These are phyloP conservation scores for Ophiostoma ulmi DNA, from an alignment of 2,329 filamentous ascomycete genomes.

Conservation along the genomic window DNA sequence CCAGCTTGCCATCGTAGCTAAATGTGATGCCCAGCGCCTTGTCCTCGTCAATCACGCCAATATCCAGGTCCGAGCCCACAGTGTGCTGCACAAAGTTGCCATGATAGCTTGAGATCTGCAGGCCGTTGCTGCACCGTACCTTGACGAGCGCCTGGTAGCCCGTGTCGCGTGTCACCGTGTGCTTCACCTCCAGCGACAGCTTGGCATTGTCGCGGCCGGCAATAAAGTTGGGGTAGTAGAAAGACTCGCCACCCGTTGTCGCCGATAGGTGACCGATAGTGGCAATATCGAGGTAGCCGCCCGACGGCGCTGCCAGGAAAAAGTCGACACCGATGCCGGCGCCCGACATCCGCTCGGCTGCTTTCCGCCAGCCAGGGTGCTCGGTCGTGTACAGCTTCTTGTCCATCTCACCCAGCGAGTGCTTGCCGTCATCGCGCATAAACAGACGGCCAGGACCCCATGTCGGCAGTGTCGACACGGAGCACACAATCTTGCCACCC, in stretches of 20 bases:
- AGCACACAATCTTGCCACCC: constrained; percentile 88
- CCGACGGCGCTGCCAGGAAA: constrained; percentile 86
- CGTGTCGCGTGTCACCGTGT: constrained; percentile 81
- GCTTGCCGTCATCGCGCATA: constrained; percentile 81
- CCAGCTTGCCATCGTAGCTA: constrained; percentile 94
- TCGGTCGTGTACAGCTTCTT: constrained; percentile 90
- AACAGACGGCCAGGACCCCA: constrained; percentile 84
- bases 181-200: constrained; percentile 76
- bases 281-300: constrained; percentile 86
- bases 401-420: constrained; percentile 73
- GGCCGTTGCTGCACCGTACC: constrained; percentile 91
- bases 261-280: constrained; percentile 87
- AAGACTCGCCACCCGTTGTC: constrained; percentile 88
- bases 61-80: constrained; percentile 89
- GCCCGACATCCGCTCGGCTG: constrained; percentile 81
- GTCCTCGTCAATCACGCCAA: constrained; percentile 87
- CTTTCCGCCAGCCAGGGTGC: constrained; percentile 79
- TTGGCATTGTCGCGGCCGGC: constrained; percentile 78
- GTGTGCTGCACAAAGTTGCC: constrained; percentile 96
- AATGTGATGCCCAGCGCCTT: constrained; percentile 91
- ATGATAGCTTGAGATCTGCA: constrained; percentile 90
- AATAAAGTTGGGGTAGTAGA: constrained; percentile 96
- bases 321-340: constrained; percentile 86
- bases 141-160: constrained; percentile 97
- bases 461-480: constrained; percentile 79